Conservation (phyloP, 2,329 filamentous ascomycete genomes). For the Scortechinia acanthostroma region DNA sequence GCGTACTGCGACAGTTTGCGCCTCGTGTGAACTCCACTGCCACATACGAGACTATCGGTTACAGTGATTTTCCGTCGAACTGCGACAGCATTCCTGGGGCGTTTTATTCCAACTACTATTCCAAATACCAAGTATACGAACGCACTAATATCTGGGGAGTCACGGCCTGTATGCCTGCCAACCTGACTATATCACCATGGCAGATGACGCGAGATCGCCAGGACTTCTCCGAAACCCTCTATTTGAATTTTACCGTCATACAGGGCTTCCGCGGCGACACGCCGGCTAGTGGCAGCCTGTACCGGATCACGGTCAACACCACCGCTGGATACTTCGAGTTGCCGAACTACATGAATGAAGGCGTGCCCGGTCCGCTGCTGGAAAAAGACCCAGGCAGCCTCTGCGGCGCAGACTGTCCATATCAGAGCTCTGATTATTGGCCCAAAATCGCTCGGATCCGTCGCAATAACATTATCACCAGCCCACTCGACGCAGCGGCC, state of each 20-base stretch:
- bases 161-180: conserved; percentile 15
- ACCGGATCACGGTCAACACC: conserved; percentile 14
- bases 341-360: conserved; percentile 11
- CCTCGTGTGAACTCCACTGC: conserved; percentile 17
- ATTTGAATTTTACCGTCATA: conserved; percentile 11
- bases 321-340: conserved; percentile 17
- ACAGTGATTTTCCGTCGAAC: conserved; percentile 9
- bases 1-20: conserved; percentile 15
- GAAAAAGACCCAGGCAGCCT: conserved; percentile 1
- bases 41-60: conserved; percentile 7
- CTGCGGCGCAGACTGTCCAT: neutral
- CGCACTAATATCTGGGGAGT: conserved; percentile 9
- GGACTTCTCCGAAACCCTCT: conserved; percentile 16
- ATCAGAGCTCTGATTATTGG: too few relatives aligned
- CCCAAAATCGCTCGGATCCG: too few relatives aligned
- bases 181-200: conserved; percentile 14
- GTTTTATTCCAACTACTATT: conserved; percentile 11
- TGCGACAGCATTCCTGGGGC: conserved; percentile 9
- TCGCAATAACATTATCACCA: neutral
- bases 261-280: neutral
- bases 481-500: neutral
- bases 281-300: conserved; percentile 3
- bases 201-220: conserved; percentile 13
- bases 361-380: conserved; percentile 7
- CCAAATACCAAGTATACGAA: neutral